Evolutionary conservation across 1,284 basidiomycete species (phyloP).

Genomic region (Puccinia hordei): DNA sequence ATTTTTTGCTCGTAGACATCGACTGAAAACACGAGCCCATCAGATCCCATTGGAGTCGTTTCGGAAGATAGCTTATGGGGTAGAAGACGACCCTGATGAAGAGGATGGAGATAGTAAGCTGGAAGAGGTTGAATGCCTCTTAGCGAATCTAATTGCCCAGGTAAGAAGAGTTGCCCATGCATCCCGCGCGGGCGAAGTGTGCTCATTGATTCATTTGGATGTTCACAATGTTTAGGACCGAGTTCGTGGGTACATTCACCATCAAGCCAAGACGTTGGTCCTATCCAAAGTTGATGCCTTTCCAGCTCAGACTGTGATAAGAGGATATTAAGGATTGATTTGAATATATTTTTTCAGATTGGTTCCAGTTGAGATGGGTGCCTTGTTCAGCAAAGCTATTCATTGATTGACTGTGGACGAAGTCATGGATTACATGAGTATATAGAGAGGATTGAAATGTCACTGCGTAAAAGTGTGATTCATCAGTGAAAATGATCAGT

Average conservation of each 20-base stretch:
- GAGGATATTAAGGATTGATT: not conserved
- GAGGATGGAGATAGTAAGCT: constrained; percentile 15
- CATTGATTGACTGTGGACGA: no score
- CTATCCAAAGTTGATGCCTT: constrained; percentile 45
- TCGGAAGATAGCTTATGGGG: constrained; percentile 32
- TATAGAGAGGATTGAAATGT: no score
- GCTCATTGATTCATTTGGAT: not conserved
- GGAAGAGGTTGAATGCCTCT: constrained; percentile 48
- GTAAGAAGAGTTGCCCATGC: not conserved
- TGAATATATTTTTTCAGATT: no score
- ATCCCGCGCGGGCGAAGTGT: not conserved
- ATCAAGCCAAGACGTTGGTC: constrained; percentile 41
- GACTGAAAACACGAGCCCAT: constrained; percentile 16
- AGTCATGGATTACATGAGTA: no score
- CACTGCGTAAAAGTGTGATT: no score
- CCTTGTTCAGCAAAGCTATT: no score
- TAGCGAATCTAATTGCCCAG: constrained; percentile 49
- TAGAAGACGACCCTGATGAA: not conserved
- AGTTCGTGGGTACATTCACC: constrained; percentile 49
- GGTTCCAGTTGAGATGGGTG: no score
- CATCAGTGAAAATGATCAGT: no score
- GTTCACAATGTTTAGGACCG: constrained; percentile 27
- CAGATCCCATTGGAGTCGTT: constrained; percentile 45
- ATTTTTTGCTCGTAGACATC: constrained; percentile 16
- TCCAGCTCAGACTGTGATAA: constrained; percentile 23